Evolutionary conservation across 2,329 filamentous ascomycete genomes (phyloP).

Genomic region (Phoma herbarum): DNA sequence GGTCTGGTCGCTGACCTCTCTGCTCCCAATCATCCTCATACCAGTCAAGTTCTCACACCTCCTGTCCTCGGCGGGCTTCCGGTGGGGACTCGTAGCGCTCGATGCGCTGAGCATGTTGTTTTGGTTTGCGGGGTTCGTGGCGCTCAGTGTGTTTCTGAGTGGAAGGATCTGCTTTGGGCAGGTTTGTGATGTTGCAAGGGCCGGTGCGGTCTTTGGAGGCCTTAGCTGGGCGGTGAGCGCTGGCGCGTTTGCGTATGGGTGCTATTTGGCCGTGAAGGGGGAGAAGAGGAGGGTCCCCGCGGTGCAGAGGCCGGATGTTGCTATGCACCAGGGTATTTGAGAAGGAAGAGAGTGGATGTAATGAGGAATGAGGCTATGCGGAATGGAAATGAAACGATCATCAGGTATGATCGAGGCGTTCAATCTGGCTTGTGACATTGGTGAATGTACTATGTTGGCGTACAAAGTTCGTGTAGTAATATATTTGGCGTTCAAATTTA

Average conservation of each 20-base stretch:
- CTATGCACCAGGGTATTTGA: constrained; percentile 55
- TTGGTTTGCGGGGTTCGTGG: constrained; percentile 89
- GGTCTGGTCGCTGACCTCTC: constrained; percentile 74
- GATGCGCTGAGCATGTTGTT: constrained; percentile 81
- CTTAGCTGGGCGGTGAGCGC: constrained; percentile 65
- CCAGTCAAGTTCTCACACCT: constrained; percentile 64
- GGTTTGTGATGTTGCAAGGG: constrained; percentile 69
- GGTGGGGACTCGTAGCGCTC: constrained; percentile 65
- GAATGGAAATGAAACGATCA: constrained; percentile 17
- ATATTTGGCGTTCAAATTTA: background rate
- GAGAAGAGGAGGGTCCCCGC: constrained; percentile 25
- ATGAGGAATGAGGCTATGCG: background rate
- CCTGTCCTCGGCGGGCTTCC: constrained; percentile 63
- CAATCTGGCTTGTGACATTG: background rate
- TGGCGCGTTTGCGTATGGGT: constrained; percentile 48
- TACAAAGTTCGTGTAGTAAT: background rate
- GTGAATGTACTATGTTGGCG: background rate
- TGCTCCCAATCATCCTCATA: constrained; percentile 74
- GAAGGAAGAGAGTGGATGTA: background rate
- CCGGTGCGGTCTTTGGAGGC: constrained; percentile 71
- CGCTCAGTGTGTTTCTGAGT: constrained; percentile 72
- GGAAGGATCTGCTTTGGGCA: constrained; percentile 63
- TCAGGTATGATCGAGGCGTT: constrained; percentile 32
- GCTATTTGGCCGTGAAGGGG: constrained; percentile 46
- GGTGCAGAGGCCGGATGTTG: constrained; percentile 38